A percentile compares a stretch with the other conserved stretches of the same genome.
phyloP scores from a whole-genome alignment of 352 stramenopile species.

The Pythium apleroticum region DNA sequence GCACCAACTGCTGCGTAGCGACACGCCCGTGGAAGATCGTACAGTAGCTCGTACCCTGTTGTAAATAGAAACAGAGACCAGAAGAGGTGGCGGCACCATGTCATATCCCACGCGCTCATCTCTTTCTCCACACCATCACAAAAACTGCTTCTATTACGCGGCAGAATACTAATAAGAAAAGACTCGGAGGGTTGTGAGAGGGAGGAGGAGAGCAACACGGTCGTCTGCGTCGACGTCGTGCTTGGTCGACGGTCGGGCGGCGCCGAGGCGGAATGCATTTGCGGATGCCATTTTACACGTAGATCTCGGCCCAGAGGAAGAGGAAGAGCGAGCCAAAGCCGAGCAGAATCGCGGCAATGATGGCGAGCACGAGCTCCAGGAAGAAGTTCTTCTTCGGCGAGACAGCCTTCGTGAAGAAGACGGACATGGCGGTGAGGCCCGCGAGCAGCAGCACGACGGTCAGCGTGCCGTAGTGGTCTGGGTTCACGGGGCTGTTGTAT shows the following conservation, averaged over 20 bases:
- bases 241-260: neutral
- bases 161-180: conserved; percentile 7
- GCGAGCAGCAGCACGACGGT: conserved; percentile 54
- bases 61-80: conserved; percentile 7
- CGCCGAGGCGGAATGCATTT: neutral
- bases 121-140: conserved; percentile 6
- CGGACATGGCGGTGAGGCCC: conserved; percentile 76
- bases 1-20: neutral
- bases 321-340: conserved; percentile 85
- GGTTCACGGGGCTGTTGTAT: conserved; percentile 77
- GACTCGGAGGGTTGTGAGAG: conserved; percentile 1
- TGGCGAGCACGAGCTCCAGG: conserved; percentile 62
- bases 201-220: neutral
- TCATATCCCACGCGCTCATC: neutral
- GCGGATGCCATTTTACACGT: conserved; percentile 51
- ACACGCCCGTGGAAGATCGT: neutral
- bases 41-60: conserved; percentile 8
- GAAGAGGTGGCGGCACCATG: neutral
- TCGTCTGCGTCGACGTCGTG: neutral
- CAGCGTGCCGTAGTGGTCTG: conserved; percentile 67
- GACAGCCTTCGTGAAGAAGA: conserved; percentile 82
- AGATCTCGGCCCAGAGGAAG: conserved; percentile 88
- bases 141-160: conserved; percentile 7
- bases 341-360: conserved; percentile 70
- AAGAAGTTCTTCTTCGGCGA: conserved; percentile 76